phyloP scores from a whole-genome alignment of 1,284 basidiomycete genomes.

The Malassezia pachydermatis region DNA sequence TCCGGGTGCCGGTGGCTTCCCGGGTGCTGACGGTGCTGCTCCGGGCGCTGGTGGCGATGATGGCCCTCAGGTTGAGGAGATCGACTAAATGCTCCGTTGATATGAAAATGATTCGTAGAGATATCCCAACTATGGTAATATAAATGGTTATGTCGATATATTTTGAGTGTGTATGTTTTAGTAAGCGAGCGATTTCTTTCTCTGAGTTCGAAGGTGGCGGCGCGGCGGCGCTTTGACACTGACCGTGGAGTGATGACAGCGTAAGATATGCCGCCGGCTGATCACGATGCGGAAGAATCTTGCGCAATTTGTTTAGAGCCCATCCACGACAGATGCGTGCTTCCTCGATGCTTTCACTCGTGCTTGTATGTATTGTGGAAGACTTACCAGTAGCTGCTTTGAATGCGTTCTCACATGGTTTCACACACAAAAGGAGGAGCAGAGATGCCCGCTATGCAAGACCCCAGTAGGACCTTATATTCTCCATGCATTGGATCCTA shows the following conservation, averaged over 20 bases:
- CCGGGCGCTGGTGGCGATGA: constrained; percentile 53
- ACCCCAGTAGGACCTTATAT: constrained; percentile 5
- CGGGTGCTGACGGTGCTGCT: constrained; percentile 29
- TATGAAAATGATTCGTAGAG: too few relatives aligned
- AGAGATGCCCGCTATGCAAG: constrained; percentile 16
- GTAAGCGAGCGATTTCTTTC: too few relatives aligned
- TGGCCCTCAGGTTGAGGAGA: constrained; percentile 78
- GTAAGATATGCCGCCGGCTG: too few relatives aligned
- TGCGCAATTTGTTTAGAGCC: constrained; percentile 15
- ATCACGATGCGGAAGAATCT: too few relatives aligned
- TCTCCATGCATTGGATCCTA: constrained; percentile 10
- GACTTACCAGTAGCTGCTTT: constrained; percentile 4
- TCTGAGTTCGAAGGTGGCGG: too few relatives aligned
- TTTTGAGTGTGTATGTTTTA: too few relatives aligned
- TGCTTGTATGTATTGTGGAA: constrained; percentile 4
- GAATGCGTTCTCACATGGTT: constrained; percentile 11
- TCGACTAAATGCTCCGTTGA: constrained; percentile 55
- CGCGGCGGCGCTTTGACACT: too few relatives aligned
- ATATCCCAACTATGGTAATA: too few relatives aligned
- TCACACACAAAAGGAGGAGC: background rate
- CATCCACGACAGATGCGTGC: constrained; percentile 8
- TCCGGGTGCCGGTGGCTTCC: constrained; percentile 55
- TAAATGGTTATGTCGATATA: too few relatives aligned
- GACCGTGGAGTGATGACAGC: too few relatives aligned
- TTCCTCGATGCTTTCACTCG: constrained; percentile 16